Conservation (phyloP, 257 asterid species). For the Anisodus tanguticus region DNA sequence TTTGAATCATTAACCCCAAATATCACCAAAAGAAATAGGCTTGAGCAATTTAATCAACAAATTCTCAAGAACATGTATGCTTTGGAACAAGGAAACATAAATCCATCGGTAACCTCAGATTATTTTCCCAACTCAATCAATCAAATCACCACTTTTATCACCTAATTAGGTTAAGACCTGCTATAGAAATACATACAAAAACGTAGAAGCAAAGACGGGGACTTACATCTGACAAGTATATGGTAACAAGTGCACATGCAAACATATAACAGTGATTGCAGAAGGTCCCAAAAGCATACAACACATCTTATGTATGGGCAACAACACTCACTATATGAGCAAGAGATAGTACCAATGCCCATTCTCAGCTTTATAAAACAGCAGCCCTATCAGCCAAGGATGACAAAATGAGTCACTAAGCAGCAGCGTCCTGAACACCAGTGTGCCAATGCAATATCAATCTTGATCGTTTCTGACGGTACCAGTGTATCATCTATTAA, state of each 20-base stretch:
- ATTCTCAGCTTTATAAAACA: not conserved
- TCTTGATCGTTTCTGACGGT: not conserved
- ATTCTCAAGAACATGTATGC: not conserved
- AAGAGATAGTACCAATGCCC: not conserved
- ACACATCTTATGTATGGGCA: not conserved
- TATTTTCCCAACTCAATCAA: not conserved
- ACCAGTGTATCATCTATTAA: not conserved
- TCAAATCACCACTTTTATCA: not conserved
- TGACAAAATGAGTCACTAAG: not conserved
- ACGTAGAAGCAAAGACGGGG: too few relatives aligned
- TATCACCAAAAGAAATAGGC: too few relatives aligned
- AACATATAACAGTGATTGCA: not conserved
- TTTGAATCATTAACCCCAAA: too few relatives aligned
- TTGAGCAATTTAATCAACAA: not conserved
- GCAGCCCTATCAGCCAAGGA: not conserved
- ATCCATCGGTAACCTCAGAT: not conserved
- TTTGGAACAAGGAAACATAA: not conserved
- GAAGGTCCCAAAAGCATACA: not conserved
- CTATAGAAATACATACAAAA: too few relatives aligned
- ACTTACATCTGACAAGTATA: too few relatives aligned
- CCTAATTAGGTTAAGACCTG: not conserved
- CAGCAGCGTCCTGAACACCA: not conserved
- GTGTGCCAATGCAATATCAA: not conserved
- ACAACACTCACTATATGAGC: not conserved
- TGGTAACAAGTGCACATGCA: not conserved